These are phyloP conservation scores for Spergularia azorica DNA, from an alignment of 179 eudicot species.

Conservation along the genomic window DNA sequence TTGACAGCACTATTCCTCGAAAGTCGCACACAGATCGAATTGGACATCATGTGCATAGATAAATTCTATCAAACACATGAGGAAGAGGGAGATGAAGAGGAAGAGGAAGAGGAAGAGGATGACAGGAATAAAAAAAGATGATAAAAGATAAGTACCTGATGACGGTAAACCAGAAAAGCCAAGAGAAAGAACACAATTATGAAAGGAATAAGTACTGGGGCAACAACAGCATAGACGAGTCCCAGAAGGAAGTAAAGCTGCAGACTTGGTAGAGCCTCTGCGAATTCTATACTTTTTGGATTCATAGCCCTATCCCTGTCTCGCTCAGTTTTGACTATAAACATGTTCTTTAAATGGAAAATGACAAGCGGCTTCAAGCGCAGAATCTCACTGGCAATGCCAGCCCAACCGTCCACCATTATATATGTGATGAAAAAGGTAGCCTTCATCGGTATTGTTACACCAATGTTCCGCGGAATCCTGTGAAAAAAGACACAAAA, in stretches of 20 bases:
- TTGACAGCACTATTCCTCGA: too few species aligned
- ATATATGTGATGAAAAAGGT: slow-evolving; percentile 95
- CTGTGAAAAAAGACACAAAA: slow-evolving; percentile 38
- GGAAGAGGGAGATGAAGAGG: too few species aligned
- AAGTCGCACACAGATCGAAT: too few species aligned
- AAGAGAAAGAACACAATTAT: slow-evolving; percentile 81
- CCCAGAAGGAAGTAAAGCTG: slow-evolving; percentile 93
- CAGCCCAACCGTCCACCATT: slow-evolving; percentile 99
- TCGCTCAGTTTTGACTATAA: slow-evolving; percentile 85
- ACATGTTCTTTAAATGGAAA: slow-evolving; percentile 82
- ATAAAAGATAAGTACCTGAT: slow-evolving; percentile 53
- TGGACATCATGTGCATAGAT: too few species aligned
- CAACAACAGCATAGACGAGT: slow-evolving; percentile 85
- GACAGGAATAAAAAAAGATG: too few species aligned
- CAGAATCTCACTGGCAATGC: slow-evolving; percentile 86
- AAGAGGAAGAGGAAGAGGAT: background rate
- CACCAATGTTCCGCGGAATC: slow-evolving; percentile 86
- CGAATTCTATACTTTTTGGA: slow-evolving; percentile 77
- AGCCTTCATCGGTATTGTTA: slow-evolving; percentile 95
- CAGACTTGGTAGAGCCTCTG: slow-evolving; percentile 64
- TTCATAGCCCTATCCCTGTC: slow-evolving; percentile 90
- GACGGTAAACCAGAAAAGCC: slow-evolving; percentile 90
- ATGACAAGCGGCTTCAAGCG: slow-evolving; percentile 79
- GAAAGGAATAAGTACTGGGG: slow-evolving; percentile 91
- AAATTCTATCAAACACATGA: too few species aligned